Evolutionary conservation across 352 stramenopile genomes (phyloP), one percentile per base, ranked within the genome.

Genomic region (Globisporangium irregulare): DNA sequence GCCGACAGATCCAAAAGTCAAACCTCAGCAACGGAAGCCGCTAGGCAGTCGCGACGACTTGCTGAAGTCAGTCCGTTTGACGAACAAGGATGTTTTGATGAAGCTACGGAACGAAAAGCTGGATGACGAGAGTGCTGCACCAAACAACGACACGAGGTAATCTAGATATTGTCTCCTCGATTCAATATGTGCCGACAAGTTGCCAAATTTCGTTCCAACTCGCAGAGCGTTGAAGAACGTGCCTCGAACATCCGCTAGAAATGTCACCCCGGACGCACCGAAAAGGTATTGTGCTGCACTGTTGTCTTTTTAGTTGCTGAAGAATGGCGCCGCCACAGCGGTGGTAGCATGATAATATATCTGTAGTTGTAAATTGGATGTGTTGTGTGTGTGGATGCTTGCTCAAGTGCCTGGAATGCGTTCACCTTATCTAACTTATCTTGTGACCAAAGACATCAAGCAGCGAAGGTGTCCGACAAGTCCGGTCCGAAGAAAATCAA

Each of bases 11-110:
- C 76, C 56, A 14, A 86, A 76, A 61, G 68, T 60, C 9, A 75
- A 68, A 65, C 64, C 61, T 48, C 72, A 80, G 38, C 75, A 77
- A 34, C 81, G 87, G 50, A 93, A 93, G 58, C 78, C 87, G 5
- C 74, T 95, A 0, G 81, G 76, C 29, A 77, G 70, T 46, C 86
- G 87, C 27, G 84, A 95, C 32, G 87, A 95, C 55, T 77, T 95
- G 57, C 73, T 86, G 20, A 74, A 70, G 15, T 66, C 72, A 55
- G 78, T 74, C 22, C 75, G 83, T 32, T 56, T 92, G 29, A 94
- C 86, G 29, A 93, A 96, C 75, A 92, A 90, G 67, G 88, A 96
- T 65, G 77, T 84, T 64, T 69, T 96, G 48, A 72, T 92, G 80
- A 75, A 88, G 58, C 67, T 80, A 27, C 75, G 78, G 55, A 59